phyloP scores from a whole-genome alignment of 192 early-diverging fungal species.

The Coemansia sp. region DNA sequence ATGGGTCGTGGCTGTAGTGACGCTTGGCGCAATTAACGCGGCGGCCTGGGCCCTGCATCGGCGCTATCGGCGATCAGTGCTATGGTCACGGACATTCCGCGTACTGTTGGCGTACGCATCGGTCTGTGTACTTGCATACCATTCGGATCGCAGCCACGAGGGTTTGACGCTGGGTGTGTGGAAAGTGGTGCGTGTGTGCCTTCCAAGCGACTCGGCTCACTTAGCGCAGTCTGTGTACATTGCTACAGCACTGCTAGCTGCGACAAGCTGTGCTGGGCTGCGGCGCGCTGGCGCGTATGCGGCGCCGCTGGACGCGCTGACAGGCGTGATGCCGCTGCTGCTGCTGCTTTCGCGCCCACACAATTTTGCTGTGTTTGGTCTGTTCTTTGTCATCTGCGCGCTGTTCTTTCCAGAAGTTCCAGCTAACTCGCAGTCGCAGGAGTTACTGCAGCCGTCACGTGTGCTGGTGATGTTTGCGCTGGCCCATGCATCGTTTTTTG shows the following conservation, averaged over 20 bases:
- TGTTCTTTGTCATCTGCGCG: conserved; percentile 59
- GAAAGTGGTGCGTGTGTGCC: conserved; percentile 9
- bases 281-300: background rate
- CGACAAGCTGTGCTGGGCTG: background rate
- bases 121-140: conserved; percentile 34
- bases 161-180: conserved; percentile 28
- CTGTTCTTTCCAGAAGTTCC: conserved; percentile 21
- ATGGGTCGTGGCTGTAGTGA: conserved; percentile 30
- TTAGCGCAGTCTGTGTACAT: conserved; percentile 29
- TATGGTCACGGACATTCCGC: conserved; percentile 24
- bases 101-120: conserved; percentile 18
- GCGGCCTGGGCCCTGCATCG: conserved; percentile 17
- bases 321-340: conserved; percentile 58
- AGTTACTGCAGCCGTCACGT: conserved; percentile 29
- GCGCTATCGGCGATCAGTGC: background rate
- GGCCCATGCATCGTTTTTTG: conserved; percentile 61
- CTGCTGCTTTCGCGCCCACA: conserved; percentile 64
- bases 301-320: conserved; percentile 39
- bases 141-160: conserved; percentile 38
- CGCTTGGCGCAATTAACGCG: conserved; percentile 7
- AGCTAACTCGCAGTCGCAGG: background rate
- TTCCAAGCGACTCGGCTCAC: conserved; percentile 22
- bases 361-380: conserved; percentile 59
- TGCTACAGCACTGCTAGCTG: background rate
- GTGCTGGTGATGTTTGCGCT: conserved; percentile 52